phyloP scores from a whole-genome alignment of 129 eudicot genomes.

The Apium graveolens region DNA sequence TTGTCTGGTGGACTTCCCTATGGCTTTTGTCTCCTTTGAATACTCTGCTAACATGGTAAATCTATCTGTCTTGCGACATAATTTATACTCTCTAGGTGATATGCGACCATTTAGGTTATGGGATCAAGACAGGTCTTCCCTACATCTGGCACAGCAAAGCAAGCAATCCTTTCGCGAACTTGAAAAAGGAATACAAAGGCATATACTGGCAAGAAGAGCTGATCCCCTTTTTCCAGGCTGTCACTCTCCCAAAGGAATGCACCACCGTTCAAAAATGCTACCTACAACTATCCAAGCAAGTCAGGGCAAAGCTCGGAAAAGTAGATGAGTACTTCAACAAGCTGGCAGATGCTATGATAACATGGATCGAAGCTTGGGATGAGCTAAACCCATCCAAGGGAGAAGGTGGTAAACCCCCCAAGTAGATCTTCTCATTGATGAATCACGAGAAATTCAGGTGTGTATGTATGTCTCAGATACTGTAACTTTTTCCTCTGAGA shows the following conservation, averaged over 20 bases:
- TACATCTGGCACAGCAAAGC: background rate
- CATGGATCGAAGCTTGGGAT: constrained; percentile 31
- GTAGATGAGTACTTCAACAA: constrained; percentile 44
- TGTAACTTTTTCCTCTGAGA: background rate
- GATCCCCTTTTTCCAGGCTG: constrained; percentile 30
- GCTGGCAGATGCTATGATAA: constrained; percentile 45
- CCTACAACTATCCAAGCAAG: constrained; percentile 47
- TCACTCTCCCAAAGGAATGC: constrained; percentile 37
- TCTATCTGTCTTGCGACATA: background rate
- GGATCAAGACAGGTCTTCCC: constrained; percentile 46
- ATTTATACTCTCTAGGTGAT: constrained; percentile 25
- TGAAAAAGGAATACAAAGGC: constrained; percentile 17
- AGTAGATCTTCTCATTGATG: background rate
- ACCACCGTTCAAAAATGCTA: constrained; percentile 44
- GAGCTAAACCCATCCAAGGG: constrained; percentile 31
- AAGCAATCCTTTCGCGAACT: background rate
- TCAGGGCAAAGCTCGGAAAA: constrained; percentile 40
- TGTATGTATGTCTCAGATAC: background rate
- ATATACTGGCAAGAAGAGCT: background rate
- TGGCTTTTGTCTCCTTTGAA: background rate
- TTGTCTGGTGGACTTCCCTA: background rate
- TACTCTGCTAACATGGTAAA: background rate
- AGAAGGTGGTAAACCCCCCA: background rate
- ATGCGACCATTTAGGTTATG: constrained; percentile 46
- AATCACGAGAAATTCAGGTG: background rate